A percentile compares a stretch with the other conserved stretches of the same genome.
These are phyloP conservation scores for Aquilaria yunnanensis DNA, from an alignment of 345 rosid genomes.

Conservation along the genomic window DNA sequence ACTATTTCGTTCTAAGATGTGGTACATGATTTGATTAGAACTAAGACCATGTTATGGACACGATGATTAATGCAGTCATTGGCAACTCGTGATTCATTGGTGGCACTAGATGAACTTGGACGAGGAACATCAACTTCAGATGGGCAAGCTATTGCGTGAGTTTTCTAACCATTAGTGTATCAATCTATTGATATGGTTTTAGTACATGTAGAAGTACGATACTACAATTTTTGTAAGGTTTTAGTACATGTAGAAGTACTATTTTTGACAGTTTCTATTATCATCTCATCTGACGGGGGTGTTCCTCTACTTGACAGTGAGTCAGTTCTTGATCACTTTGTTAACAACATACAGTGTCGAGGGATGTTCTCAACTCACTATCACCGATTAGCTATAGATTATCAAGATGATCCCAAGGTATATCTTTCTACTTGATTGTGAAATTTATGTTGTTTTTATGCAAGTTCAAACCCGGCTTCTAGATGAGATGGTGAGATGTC, in stretches of 20 bases:
- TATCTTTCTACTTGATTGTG: slow-evolving; percentile 9
- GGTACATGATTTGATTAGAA: too few species aligned
- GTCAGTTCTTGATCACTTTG: slow-evolving; percentile 87
- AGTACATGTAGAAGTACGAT: background rate
- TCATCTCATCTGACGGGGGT: too few species aligned
- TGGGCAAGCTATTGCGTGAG: slow-evolving; percentile 99
- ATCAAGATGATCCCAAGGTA: slow-evolving; percentile 57
- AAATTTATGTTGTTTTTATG: background rate
- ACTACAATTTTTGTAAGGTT: background rate
- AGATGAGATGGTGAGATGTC: too few species aligned
- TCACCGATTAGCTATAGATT: slow-evolving; percentile 78
- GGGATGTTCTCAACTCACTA: slow-evolving; percentile 98
- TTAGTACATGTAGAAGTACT: background rate
- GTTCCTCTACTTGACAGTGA: slow-evolving; percentile 37
- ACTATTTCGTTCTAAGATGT: too few species aligned
- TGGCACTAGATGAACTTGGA: slow-evolving; percentile 94
- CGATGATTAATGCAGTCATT: slow-evolving; percentile 48
- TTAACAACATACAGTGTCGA: slow-evolving; percentile 67
- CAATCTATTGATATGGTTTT: background rate
- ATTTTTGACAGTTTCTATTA: background rate
- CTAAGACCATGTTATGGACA: too few species aligned
- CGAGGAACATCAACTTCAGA: slow-evolving; percentile 98
- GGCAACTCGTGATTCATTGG: slow-evolving; percentile 73
- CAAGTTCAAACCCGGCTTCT: too few species aligned
- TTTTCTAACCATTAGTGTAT: background rate